Evolutionary conservation across 768 basidiomycete species (phyloP).

Genomic region (Postia placenta): DNA sequence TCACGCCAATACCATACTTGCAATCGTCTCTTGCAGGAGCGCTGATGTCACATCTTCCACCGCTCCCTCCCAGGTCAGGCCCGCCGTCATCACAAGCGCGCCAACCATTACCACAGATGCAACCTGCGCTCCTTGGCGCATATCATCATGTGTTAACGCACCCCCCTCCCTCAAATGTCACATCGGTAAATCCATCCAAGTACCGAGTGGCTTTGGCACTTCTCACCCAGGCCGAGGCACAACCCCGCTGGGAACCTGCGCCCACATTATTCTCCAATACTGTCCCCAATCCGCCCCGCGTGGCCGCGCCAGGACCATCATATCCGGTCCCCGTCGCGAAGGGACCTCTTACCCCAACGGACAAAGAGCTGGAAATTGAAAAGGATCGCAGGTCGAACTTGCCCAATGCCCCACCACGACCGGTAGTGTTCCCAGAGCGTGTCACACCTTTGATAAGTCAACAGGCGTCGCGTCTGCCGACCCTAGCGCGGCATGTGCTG

Average conservation of each 20-base stretch:
- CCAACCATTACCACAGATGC: conserved; percentile 45
- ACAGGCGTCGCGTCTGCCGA: conserved; percentile 59
- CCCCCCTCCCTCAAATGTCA: conserved; percentile 44
- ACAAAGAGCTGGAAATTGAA: conserved; percentile 47
- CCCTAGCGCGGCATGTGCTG: conserved; percentile 59
- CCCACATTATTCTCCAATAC: conserved; percentile 57
- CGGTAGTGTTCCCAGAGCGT: conserved; percentile 40
- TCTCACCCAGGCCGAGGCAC: conserved; percentile 48
- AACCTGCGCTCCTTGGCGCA: conserved; percentile 59
- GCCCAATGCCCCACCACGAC: conserved; percentile 31
- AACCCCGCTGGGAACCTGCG: conserved; percentile 57
- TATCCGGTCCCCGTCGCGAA: conserved; percentile 48
- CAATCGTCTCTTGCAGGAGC: conserved; percentile 62
- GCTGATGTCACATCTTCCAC: conserved; percentile 66
- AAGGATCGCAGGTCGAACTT: conserved; percentile 43
- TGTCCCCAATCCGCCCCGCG: conserved; percentile 55
- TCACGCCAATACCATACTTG: conserved; percentile 66
- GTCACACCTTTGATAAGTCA: conserved; percentile 61
- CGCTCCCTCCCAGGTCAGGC: conserved; percentile 14
- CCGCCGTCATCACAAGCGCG: conserved; percentile 5
- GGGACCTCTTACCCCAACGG: conserved; percentile 15
- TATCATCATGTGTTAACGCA: conserved; percentile 78
- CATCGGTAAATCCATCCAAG: conserved; percentile 50
- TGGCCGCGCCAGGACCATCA: conserved; percentile 58
- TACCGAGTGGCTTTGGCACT: conserved; percentile 76